Base-by-base conservation (phyloP, 164 flowering plant genomes). In the Chimonanthus praecox region DNA sequence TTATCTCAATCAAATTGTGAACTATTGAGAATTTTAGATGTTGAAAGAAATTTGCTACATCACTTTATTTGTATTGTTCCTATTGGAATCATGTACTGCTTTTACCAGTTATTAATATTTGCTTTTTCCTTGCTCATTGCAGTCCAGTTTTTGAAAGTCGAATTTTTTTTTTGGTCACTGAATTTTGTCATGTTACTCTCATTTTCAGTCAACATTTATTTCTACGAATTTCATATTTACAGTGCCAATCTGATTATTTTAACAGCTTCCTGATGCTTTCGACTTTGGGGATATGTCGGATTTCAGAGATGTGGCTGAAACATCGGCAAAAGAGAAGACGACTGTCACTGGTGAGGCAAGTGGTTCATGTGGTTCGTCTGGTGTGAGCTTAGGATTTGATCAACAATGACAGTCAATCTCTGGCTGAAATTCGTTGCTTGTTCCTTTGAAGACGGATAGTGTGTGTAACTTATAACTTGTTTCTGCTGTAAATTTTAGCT, bases 251-350 rank as follows among this genome's bases (percentile, higher is more conserved):
- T 45, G 70, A n/a, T 51, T 84, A 83, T 54, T 75, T 18, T 80
- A 79, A 74, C 71, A 48, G 46, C 90, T 85, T 58, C 87, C 88
- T 3, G 87, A 83, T 50, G 74, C 83, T 43, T 72, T 87, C 75
- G 87, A 81, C 73, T 82, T 84, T 73, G 85, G 87, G 4, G 86
- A 85, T 33, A 77, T 83, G 18, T 71, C 85, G 58, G 86, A 79
- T 50, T 54, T 66, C 21, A 72, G 63, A 18, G 8, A 72, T 61
- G 54, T 82, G 74, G 72, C 82, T 13, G 78, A 79, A 10, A 47
- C 21, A 45, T 58, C 82, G 47, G 54, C 80, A 43, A 54, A 67
- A 58, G 79, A 77, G 75, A 72, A 77, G 73, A 72, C 72, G 69
- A 83, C 82, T 46, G 80, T 73, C 20, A 72, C 72, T 15, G 77